These are phyloP conservation scores for Hypsizygus marmoreus DNA, from an alignment of 768 basidiomycete genomes.

Conservation along the genomic window DNA sequence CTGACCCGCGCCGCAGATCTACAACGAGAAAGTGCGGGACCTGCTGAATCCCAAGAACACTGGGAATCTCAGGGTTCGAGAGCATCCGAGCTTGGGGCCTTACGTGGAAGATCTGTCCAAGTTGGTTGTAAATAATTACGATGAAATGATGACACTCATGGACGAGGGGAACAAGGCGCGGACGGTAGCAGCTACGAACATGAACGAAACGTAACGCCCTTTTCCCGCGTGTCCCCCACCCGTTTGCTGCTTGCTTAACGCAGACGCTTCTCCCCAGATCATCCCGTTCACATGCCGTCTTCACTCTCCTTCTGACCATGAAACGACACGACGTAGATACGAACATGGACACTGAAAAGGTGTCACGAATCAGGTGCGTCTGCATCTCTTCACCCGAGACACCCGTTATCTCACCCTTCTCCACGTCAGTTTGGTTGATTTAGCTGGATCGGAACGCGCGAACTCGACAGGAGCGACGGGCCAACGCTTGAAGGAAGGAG, in stretches of 20 bases:
- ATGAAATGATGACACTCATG: slow-evolving; percentile 99
- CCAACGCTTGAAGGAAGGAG: slow-evolving; percentile 93
- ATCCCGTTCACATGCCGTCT: slow-evolving; percentile 97
- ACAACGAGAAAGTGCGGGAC: slow-evolving; percentile 98
- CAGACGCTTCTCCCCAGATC: slow-evolving; percentile 50
- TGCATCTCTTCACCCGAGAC: slow-evolving; percentile 3
- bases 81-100: slow-evolving; percentile 95
- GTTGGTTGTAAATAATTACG: slow-evolving; percentile 86
- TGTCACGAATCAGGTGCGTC: slow-evolving; percentile 89
- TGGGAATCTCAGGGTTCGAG: slow-evolving; percentile 93
- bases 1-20: slow-evolving; percentile 59
- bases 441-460: slow-evolving; percentile 95
- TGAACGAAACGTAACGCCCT: slow-evolving; percentile 86
- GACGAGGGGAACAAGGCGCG: slow-evolving; percentile 99
- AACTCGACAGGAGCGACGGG: slow-evolving; percentile 98
- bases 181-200: slow-evolving; percentile 98
- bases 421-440: slow-evolving; percentile 76
- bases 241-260: slow-evolving; percentile 6
- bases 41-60: slow-evolving; percentile 96
- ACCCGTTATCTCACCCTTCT: slow-evolving; percentile 13
- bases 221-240: slow-evolving; percentile 5
- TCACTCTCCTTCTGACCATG: slow-evolving; percentile 93
- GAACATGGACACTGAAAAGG: slow-evolving; percentile 94
- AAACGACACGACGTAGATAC: slow-evolving; percentile 83
- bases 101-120: slow-evolving; percentile 98